Evolutionary conservation across 345 rosid genomes (phyloP).

Genomic region (Reutealis trisperma): DNA sequence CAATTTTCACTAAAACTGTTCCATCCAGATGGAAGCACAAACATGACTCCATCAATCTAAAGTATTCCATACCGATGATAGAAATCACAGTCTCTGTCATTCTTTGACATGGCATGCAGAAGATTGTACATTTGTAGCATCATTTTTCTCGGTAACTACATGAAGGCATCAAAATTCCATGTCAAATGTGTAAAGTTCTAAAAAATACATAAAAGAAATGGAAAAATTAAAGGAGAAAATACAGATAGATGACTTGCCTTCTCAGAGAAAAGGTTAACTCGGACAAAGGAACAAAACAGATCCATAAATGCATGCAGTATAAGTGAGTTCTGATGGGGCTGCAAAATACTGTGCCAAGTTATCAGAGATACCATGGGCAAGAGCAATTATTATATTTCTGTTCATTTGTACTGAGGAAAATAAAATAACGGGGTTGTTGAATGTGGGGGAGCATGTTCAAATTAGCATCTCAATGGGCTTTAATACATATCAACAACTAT

Average conservation of each 20-base stretch:
- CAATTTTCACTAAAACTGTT: constrained; percentile 9
- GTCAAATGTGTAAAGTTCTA: constrained; percentile 10
- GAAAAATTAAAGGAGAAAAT: neutral
- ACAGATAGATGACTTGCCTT: constrained; percentile 60
- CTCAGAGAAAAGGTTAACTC: constrained; percentile 91
- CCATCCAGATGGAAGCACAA: constrained; percentile 1
- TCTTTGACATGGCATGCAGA: constrained; percentile 87
- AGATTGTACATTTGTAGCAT: constrained; percentile 93
- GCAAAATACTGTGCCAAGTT: constrained; percentile 74
- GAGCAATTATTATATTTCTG: constrained; percentile 16
- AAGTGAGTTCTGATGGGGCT: constrained; percentile 99
- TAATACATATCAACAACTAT: constrained; percentile 9
- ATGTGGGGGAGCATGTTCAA: neutral
- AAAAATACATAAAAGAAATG: constrained; percentile 1
- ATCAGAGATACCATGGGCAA: constrained; percentile 51
- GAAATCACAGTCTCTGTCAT: constrained; percentile 93
- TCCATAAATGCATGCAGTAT: constrained; percentile 98
- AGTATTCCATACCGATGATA: constrained; percentile 79
- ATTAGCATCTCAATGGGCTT: constrained; percentile 4
- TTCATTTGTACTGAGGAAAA: constrained; percentile 17
- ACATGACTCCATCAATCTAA: constrained; percentile 17
- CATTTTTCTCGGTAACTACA: constrained; percentile 97
- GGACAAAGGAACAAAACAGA: constrained; percentile 93
- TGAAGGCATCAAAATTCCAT: constrained; percentile 21
- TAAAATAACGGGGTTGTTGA: neutral